These are phyloP conservation scores for Herpetomonas samuelpessoai DNA, from an alignment of 208 protist species.

Conservation along the genomic window DNA sequence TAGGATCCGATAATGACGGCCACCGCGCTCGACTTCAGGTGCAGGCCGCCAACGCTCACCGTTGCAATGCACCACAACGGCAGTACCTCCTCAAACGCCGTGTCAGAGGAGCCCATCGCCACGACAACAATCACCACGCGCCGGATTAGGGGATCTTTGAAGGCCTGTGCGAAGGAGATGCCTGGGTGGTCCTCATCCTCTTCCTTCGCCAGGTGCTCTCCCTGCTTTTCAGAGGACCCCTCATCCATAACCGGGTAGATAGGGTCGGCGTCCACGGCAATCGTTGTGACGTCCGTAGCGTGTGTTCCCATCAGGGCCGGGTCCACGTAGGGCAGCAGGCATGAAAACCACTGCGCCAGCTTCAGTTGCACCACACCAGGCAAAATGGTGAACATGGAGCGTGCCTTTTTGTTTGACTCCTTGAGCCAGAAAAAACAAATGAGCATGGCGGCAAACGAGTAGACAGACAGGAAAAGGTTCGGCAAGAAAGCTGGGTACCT, in stretches of 20 bases:
- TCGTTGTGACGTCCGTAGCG: constrained; percentile 6
- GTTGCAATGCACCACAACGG: constrained; percentile 63
- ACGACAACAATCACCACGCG: constrained; percentile 54
- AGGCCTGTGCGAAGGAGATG: constrained; percentile 35
- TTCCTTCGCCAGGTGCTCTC: not conserved
- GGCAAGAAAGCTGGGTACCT: constrained; percentile 50
- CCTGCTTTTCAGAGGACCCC: no score
- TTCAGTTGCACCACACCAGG: not conserved
- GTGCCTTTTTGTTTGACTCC: constrained; percentile 36
- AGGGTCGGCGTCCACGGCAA: not conserved
- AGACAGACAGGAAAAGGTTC: constrained; percentile 33
- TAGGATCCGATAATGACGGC: constrained; percentile 36
- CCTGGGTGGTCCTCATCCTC: not conserved
- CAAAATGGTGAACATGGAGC: constrained; percentile 8
- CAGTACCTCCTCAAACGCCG: constrained; percentile 47
- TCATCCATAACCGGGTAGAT: not conserved
- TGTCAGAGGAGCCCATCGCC: constrained; percentile 40
- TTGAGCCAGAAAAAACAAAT: constrained; percentile 37
- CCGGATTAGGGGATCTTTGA: constrained; percentile 24
- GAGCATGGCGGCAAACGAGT: constrained; percentile 29
- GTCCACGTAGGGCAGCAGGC: not conserved
- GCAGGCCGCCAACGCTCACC: constrained; percentile 28
- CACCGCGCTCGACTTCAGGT: constrained; percentile 27
- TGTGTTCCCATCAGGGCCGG: not conserved
- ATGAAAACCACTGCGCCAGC: not conserved